Base-by-base conservation (phyloP, 2,329 filamentous ascomycete species). In the Kalmusia sp. region DNA sequence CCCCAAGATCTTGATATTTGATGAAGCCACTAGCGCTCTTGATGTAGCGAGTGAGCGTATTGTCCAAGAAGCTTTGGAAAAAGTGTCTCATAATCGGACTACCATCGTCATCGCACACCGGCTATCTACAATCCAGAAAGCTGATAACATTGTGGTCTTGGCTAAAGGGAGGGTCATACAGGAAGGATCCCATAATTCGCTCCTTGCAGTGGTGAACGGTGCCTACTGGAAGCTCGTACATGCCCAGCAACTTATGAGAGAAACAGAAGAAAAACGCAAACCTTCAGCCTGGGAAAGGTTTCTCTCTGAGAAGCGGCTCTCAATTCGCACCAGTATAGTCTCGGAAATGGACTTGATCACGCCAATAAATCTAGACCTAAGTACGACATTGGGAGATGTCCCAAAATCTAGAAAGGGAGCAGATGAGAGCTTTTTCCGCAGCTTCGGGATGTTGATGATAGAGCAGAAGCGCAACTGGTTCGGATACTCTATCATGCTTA, bases 21-120 rank as follows among this genome's bases (percentile, higher is more conserved):
- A 78, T 51, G 76, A 56, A 43, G 54, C 54, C 2, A 56, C 54
- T 4, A 56, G 54, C 21, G 49, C 54, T 4, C 45, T 56, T 75
- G 76, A 79, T 55, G 70, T 74, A 5, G 67, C 74, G 33, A 74
- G 67, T 44, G 76, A 78, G 52, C 61, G 63, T 27, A 64, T 68
- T 17, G 68, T 78, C 30, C 74, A 76, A 38, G 58, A 65, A 7
- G 69, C 74, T 2, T 56, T 77, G 24, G 67, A 62, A 3, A 65
- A 65, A 21, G 73, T 70, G 6, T 61, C 71, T 11, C 58, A 67
- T 28, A 74, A 68, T 4, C 63, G 73, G 49, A 83, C 90, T 2
- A 89, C 89, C 61, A 77, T 93, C 3, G 87, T 88, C 0, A 88
- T 93, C 5, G 90, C 90, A 1, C 90, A 93, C 68, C 80, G 89